Evolutionary conservation across 2,329 filamentous ascomycete genomes (phyloP), one percentile per base, ranked within the genome.

Genomic region (Lecanosticta acicola): DNA sequence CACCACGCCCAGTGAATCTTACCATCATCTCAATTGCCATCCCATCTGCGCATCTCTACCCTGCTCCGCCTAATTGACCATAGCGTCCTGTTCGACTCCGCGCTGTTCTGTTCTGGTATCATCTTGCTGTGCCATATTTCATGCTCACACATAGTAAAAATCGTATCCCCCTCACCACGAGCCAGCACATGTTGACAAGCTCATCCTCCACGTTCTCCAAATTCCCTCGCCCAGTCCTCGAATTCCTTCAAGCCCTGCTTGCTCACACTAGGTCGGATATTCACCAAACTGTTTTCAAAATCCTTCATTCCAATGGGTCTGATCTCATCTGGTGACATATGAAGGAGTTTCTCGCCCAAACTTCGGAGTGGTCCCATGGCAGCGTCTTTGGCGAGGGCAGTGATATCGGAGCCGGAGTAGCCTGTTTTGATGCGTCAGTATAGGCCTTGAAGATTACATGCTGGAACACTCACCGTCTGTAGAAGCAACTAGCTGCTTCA

Each of bases 391-490:
- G 93, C 93, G 7, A 98, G 74, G 1, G 93, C 90, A 17, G 93
- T 97, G 55, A 98, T 95, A 61, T 98, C 93, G 1, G 89, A 95
- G 36, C 93, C 93, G 7, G 89, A 96, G 69, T 95, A 98, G n/a
- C 89, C 90, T 96, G 55, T 16, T 18, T 7, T 18, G 16, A n/a
- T 24, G 8, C 32, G 21, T 20, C 18, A 39, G n/a, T 16, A 32
- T 14, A 24, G 4, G 20, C 18, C 18, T 19, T 10, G 16, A 34
- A 17, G 13, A 9, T 16, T 13, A 18, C 13, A 16, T 43, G 14
- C 8, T 38, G 21, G 26, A 13, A 10, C 9, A 36, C 45, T 29
- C 21, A 91, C 89, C 88, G 58, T 95, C 87, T 35, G 93, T 97
- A 43, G 93, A 67, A 46, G 71, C 67, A n/a, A 97, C 87, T 29